Evolutionary conservation across 108 stramenopile genomes (phyloP), one percentile per base, ranked within the genome.

Genomic region (Conticribra guillardii): DNA sequence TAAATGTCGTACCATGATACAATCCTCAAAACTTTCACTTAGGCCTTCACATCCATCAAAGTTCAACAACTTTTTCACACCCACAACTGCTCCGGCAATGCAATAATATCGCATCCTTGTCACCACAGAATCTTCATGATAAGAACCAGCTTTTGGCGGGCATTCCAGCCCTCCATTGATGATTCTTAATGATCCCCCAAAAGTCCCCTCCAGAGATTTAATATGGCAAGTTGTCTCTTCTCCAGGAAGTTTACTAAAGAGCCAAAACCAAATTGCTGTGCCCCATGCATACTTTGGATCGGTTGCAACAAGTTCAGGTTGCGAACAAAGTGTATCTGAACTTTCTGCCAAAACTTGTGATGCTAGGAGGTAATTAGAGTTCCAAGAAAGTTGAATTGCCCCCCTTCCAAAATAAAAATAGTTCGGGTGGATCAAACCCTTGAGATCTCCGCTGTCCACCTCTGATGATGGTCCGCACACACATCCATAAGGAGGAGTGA

Each of bases 221-320:
- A 79, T 56, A 49, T 79, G 77, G 46, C 70, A 71, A 18, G 69
- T 79, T 1, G 77, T 61, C 47, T 60, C 65, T 48, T 33, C 51
- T 18, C 58, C 70, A 14, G 45, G 29, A 18, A 45, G 53, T 27
- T 56, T 79, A 1, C 66, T 66, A 54, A 79, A 79, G 18, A 66
- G 26, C 77, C 77, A 79, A 67, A 79, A 79, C 77, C 77, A 79
- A 8, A 79, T 34, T 21, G 77, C 77, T 2, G 77, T 79, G 0
- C 77, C 77, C 77, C 77, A 79, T 0, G 77, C 77, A 54, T 79
- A 79, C 32, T 60, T 71, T 17, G 77, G 77, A 11, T 79, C 77
- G 4, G 77, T 79, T 21, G 77, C 77, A 17, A 79, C 77, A 9
- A 79, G 54, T 11, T 79, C 77, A 16, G 77, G 77, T 17, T 79